Conservation (phyloP, 192 early-diverging fungal genomes). For the Gaertneriomyces sp. region DNA sequence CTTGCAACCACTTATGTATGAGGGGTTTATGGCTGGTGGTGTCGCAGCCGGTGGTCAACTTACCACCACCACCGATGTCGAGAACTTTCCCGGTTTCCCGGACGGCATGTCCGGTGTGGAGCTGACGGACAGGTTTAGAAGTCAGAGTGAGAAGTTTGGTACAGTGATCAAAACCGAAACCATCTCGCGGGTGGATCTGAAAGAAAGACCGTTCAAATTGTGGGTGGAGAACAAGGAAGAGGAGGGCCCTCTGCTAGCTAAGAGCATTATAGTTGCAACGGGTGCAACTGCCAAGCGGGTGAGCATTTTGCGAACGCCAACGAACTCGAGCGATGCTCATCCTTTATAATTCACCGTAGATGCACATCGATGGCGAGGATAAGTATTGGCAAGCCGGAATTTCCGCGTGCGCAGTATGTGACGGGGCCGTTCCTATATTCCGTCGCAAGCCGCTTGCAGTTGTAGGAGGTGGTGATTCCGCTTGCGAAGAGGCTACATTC, state of each 20-base stretch:
- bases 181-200: slow-evolving; percentile 80
- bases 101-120: slow-evolving; percentile 82
- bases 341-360: slow-evolving; percentile 2
- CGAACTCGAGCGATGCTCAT: background rate
- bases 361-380: slow-evolving; percentile 72
- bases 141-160: slow-evolving; percentile 83
- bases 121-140: slow-evolving; percentile 79
- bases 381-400: slow-evolving; percentile 94
- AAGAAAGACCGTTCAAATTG: slow-evolving; percentile 76
- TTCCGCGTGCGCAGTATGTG: slow-evolving; percentile 96
- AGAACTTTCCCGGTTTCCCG: slow-evolving; percentile 94
- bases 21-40: slow-evolving; percentile 65
- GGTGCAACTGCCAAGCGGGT: slow-evolving; percentile 91
- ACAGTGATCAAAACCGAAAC: slow-evolving; percentile 88
- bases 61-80: slow-evolving; percentile 93
- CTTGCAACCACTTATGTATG: slow-evolving; percentile 67
- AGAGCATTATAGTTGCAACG: slow-evolving; percentile 85
- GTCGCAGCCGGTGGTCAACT: slow-evolving; percentile 75
- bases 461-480: slow-evolving; percentile 93
- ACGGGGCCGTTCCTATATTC: slow-evolving; percentile 94
- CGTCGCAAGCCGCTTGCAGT: slow-evolving; percentile 87
- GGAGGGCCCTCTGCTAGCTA: slow-evolving; percentile 68
- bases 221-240: slow-evolving; percentile 74
- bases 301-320: slow-evolving; percentile 1
- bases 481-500: slow-evolving; percentile 85